A percentile compares a stretch with the other conserved stretches of the same genome.
Conservation (phyloP, 2,329 filamentous ascomycete genomes). For the Nannizzia gypsea region DNA sequence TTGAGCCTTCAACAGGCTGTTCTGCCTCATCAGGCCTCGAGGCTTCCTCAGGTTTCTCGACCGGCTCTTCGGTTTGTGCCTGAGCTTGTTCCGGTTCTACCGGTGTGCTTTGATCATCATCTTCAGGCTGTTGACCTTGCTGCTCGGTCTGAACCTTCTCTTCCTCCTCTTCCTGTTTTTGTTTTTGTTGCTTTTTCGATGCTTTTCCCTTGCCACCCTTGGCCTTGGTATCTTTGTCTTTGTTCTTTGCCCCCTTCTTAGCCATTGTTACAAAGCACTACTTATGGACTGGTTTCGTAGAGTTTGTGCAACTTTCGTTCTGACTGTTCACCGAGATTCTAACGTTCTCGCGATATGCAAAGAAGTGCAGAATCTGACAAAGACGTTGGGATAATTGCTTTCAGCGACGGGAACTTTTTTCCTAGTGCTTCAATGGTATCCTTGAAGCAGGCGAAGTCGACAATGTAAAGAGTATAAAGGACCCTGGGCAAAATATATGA, state of each 20-base stretch:
- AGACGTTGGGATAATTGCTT: neutral
- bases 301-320: neutral
- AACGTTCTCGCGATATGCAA: neutral
- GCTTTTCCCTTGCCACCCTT: constrained; percentile 12
- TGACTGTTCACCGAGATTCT: neutral
- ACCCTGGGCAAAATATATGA: neutral
- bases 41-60: neutral
- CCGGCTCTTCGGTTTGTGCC: neutral
- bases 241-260: constrained; percentile 11
- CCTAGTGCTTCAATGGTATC: neutral
- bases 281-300: neutral
- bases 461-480: neutral
- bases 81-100: constrained; percentile 7
- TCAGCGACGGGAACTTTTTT: neutral
- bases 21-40: neutral
- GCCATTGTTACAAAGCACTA: constrained; percentile 7
- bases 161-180: constrained; percentile 7
- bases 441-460: neutral
- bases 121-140: neutral
- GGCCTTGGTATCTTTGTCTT: constrained; percentile 8
- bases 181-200: constrained; percentile 10
- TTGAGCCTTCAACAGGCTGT: constrained; percentile 1
- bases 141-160: neutral
- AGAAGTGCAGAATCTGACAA: neutral
- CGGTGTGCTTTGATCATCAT: neutral